Conservation (phyloP, 306 rosid species). For the Dryas octopetala region DNA sequence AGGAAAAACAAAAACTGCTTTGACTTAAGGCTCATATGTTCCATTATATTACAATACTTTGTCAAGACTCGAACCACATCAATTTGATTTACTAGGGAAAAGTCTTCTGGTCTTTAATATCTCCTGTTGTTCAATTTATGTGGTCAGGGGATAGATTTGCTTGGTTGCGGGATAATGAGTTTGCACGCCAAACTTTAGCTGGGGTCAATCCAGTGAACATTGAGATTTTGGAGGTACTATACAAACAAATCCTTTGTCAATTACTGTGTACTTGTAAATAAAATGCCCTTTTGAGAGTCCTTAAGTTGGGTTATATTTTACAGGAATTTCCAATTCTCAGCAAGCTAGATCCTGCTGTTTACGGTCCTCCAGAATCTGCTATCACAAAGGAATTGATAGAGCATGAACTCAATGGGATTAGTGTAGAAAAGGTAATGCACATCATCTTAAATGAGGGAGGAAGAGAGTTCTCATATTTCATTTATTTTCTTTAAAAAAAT, state of each 20-base stretch:
- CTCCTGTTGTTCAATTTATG: slow-evolving; percentile 11
- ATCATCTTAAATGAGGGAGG: too few species aligned
- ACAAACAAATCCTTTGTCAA: slow-evolving; percentile 13
- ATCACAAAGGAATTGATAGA: slow-evolving; percentile 76
- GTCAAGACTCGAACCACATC: too few species aligned
- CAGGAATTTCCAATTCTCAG: slow-evolving; percentile 84
- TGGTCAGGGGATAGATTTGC: slow-evolving; percentile 74
- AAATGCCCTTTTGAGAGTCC: slow-evolving; percentile 10
- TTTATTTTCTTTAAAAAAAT: too few species aligned
- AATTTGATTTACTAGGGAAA: background rate
- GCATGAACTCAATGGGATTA: slow-evolving; percentile 72
- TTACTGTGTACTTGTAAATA: background rate
- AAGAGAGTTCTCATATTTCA: too few species aligned
- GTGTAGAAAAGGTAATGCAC: slow-evolving; percentile 62
- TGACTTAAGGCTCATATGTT: slow-evolving; percentile 5
- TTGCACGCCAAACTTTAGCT: slow-evolving; percentile 85
- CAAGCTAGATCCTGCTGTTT: slow-evolving; percentile 65
- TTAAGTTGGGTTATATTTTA: slow-evolving; percentile 21
- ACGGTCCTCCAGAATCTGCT: slow-evolving; percentile 79
- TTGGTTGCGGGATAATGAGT: slow-evolving; percentile 91
- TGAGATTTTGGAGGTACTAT: slow-evolving; percentile 74
- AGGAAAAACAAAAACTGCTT: too few species aligned
- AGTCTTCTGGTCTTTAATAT: slow-evolving; percentile 3
- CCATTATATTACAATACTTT: too few species aligned
- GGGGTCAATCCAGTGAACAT: slow-evolving; percentile 93